Base-by-base conservation (phyloP, 495 filamentous ascomycete genomes). In the Talaromyces proteolyticus region DNA sequence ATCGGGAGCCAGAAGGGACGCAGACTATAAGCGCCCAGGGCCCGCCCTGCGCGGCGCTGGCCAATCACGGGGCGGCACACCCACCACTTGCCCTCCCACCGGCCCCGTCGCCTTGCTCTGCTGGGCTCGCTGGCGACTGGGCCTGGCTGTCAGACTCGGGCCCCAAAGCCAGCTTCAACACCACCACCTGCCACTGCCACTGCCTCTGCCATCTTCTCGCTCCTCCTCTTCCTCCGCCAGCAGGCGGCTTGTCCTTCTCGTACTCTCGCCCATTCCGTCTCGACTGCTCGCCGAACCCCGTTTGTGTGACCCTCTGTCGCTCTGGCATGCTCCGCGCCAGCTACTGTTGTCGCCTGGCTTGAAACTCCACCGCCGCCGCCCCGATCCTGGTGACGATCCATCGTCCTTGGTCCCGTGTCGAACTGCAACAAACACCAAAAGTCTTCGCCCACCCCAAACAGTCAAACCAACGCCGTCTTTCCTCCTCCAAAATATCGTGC, bases 101-200 rank as follows among this genome's bases (percentile, higher is more conserved):
- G n/a, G n/a, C n/a, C n/a, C n/a, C n/a, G n/a, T n/a, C n/a, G n/a
- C n/a, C n/a, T n/a, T n/a, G n/a, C n/a, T n/a, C n/a, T n/a, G n/a
- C n/a, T n/a, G n/a, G n/a, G n/a, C n/a, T n/a, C 3, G 12, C 16
- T 19, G 20, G 14, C 17, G 17, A 19, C 6, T 29, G 25, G 25
- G 25, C 8, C 29, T 14, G 1, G 29, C 29, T 34, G 29, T 14
- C 29, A 8, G 29, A 4, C 8, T 34, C 29, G 29, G 29, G 29
- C 29, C 49, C 11, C 14, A 14, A 51, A 25, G 21, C 50, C 39
- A 52, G 26, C 18, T 39, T 36, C 44, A 38, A 39, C 47, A 10
- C 29, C 2, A 34, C 29, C 29, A 34, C 8, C 29, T 34, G 29
- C 29, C 29, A 34, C 29, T 1, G 29, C 29, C 29, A 34, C 29